phyloP scores from a whole-genome alignment of 768 basidiomycete genomes.

The Boletus eberwhitei region DNA sequence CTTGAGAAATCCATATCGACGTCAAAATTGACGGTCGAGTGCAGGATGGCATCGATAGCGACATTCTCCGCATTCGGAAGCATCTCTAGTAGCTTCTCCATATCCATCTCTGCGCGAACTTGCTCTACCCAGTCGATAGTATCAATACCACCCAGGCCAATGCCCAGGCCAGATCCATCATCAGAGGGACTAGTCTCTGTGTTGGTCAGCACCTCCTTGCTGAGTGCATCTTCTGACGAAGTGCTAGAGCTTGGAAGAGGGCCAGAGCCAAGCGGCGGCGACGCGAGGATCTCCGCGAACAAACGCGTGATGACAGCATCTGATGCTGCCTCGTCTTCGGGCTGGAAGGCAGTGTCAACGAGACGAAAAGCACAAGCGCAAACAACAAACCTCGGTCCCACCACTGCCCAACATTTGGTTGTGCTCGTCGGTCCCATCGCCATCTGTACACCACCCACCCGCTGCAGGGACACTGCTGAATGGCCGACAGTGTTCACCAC shows the following conservation, averaged over 20 bases:
- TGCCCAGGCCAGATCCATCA: slow-evolving; percentile 16
- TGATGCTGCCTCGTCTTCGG: slow-evolving; percentile 54
- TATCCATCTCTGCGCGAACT: slow-evolving; percentile 46
- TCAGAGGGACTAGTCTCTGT: slow-evolving; percentile 5
- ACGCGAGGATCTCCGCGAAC: slow-evolving; percentile 35
- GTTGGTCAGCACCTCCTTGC: slow-evolving; percentile 26
- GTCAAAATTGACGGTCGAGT: slow-evolving; percentile 16
- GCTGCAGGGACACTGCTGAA: slow-evolving; percentile 85
- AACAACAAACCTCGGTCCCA: slow-evolving; percentile 35
- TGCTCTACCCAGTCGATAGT: slow-evolving; percentile 28
- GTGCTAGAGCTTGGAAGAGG: slow-evolving; percentile 31
- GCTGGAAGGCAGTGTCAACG: slow-evolving; percentile 19
- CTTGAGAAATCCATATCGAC: slow-evolving; percentile 29
- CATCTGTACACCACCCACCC: slow-evolving; percentile 59
- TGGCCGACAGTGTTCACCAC: slow-evolving; percentile 72
- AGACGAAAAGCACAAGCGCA: slow-evolving; percentile 17
- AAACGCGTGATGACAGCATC: slow-evolving; percentile 31
- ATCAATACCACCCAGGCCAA: slow-evolving; percentile 18
- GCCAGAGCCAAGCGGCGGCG: slow-evolving; percentile 31
- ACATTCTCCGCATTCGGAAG: slow-evolving; percentile 38
- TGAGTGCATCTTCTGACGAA: slow-evolving; percentile 31
- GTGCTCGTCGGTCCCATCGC: slow-evolving; percentile 24
- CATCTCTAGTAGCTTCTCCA: slow-evolving; percentile 60
- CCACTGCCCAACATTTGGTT: slow-evolving; percentile 14
- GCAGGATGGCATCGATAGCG: slow-evolving; percentile 21